Evolutionary conservation across 371 early-diverging fungal genomes (phyloP), one percentile per base, ranked within the genome.

Genomic region (Apophysomyces trapeziformis): DNA sequence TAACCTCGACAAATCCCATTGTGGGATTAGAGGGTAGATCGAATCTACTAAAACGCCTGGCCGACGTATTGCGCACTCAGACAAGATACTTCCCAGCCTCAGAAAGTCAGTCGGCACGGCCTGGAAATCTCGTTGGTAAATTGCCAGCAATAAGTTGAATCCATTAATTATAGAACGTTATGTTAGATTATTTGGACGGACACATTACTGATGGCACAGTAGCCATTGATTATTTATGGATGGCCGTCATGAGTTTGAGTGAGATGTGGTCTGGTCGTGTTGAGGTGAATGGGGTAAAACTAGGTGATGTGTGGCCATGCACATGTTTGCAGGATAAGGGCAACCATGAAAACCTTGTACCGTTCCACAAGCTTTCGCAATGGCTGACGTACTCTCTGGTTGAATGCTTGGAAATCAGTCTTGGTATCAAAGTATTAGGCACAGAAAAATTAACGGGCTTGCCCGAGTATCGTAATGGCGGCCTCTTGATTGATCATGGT

Each of bases 271-370:
- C 84, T 36, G 77, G 78, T 0, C 87, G 95, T 47, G 90, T 95
- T 4, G 64, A 77, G 50, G 71, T 96, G 13, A 79, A 89, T 64
- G 94, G 92, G 18, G 83, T 87, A 13, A 82, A 90, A 5, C 68
- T 96, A 59, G 97, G 97, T 9, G 97, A 97, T 70, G 95, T 95
- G 26, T 97, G 97, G 97, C 91, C 90, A 7, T 93, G 89, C 58
- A 67, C 75, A 12, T 75, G 84, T n/a, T 68, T 87, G n/a, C 68
- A 68, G 0, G 72, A 70, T 21, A n/a, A 44, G 1, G 68, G 69
- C 7, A 61, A 73, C 9, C 60, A 70, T 54, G 82, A 80, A 36
- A 77, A 84, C 32, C 69, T 82, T 56, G 92, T 95, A 7, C 86
- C 94, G 18, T 96, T 96, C 82, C 96, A 97, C 77, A 97, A 97